Percentiles rank a stretch among this genome's conserved stretches.
Evolutionary conservation across 805 yeast genomes (phyloP).

Genomic region (Starmerella bacillaris): DNA sequence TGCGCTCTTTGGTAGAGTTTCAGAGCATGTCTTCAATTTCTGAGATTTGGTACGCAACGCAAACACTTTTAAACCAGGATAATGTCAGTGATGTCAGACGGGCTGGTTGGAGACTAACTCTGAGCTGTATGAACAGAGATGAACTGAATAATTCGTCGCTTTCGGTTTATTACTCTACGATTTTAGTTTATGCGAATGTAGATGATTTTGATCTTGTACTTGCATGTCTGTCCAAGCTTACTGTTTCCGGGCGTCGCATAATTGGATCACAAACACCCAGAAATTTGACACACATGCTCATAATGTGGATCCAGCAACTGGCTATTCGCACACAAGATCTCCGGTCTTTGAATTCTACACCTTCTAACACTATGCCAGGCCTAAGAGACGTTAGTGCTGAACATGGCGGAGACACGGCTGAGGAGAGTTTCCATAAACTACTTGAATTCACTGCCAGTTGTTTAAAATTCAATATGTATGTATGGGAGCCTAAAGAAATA

Average conservation of each 20-base stretch:
- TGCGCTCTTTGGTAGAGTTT: constrained; percentile 34
- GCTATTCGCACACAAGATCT: neutral
- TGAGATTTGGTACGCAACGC: constrained; percentile 58
- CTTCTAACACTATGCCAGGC: neutral
- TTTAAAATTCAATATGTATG: constrained; percentile 31
- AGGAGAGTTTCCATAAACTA: constrained; percentile 20
- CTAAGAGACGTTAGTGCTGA: constrained; percentile 16
- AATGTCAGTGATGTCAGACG: constrained; percentile 26
- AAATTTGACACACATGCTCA: constrained; percentile 24
- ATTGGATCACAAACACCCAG: constrained; percentile 20
- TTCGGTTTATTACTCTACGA: constrained; percentile 42
- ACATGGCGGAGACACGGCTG: constrained; percentile 19
- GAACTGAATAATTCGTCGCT: constrained; percentile 33
- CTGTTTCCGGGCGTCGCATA: constrained; percentile 31
- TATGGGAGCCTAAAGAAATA: constrained; percentile 28
- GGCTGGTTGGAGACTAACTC: constrained; percentile 36
- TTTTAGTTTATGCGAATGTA: constrained; percentile 32
- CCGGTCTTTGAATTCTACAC: constrained; percentile 14
- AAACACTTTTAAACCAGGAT: constrained; percentile 31
- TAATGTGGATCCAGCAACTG: constrained; percentile 23
- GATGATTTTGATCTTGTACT: constrained; percentile 37
- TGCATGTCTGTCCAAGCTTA: constrained; percentile 29
- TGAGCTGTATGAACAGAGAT: constrained; percentile 37
- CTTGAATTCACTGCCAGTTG: constrained; percentile 29
- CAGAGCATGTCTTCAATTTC: constrained; percentile 42